Conservation (phyloP, 345 rosid species). For the Erucastrum elatum region DNA sequence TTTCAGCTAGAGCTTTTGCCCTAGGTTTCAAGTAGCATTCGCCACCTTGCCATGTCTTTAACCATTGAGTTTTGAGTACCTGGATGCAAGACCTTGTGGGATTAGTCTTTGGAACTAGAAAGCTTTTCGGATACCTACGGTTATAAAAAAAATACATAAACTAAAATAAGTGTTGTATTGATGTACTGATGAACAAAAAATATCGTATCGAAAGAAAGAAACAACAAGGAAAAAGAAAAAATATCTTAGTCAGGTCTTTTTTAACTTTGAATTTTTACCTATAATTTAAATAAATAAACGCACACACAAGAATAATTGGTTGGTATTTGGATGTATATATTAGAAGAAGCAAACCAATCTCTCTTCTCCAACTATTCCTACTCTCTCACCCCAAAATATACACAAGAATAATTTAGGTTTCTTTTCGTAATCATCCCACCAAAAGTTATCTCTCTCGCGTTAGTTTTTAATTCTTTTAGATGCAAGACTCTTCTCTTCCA, state of each 20-base stretch:
- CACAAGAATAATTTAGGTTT: not conserved
- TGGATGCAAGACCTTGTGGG: too few relatives aligned
- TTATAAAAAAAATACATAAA: not conserved
- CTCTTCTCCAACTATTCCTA: constrained; percentile 17
- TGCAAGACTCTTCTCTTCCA: constrained; percentile 26
- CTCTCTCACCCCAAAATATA: constrained; percentile 18
- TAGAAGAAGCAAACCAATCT: constrained; percentile 27
- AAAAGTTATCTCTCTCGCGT: not conserved
- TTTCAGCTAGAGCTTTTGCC: too few relatives aligned
- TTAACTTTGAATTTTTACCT: constrained; percentile 1
- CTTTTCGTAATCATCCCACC: constrained; percentile 1
- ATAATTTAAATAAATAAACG: constrained; percentile 14
- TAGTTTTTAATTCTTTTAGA: constrained; percentile 5
- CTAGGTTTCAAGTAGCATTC: too few relatives aligned
- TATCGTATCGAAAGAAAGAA: not conserved
- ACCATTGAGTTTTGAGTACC: too few relatives aligned
- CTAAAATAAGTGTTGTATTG: constrained; percentile 12
- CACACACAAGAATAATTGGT: constrained; percentile 23
- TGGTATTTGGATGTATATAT: constrained; percentile 33
- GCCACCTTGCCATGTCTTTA: too few relatives aligned
- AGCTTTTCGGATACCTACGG: too few relatives aligned
- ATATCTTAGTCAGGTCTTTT: constrained; percentile 25
- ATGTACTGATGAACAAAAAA: too few relatives aligned
- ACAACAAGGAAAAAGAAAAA: not conserved
- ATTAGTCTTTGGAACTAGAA: too few relatives aligned